Percentiles rank a stretch among this genome's conserved stretches.
These are phyloP conservation scores for Fusarium temperatum DNA, from an alignment of 2,329 filamentous ascomycete species.

Conservation along the genomic window DNA sequence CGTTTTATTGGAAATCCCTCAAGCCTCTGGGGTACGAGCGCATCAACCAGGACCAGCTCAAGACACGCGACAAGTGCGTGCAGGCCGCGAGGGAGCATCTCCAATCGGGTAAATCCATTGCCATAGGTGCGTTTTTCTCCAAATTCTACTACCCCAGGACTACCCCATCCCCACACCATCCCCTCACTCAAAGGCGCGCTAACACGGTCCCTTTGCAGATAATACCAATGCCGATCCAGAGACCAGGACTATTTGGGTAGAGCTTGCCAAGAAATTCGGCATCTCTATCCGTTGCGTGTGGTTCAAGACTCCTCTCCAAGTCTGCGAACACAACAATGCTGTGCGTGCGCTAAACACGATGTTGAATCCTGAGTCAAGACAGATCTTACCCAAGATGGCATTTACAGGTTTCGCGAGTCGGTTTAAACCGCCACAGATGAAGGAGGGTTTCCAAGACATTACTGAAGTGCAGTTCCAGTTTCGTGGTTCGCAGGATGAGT, in stretches of 20 bases:
- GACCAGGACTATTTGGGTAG: constrained; percentile 80
- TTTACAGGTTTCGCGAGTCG: constrained; percentile 79
- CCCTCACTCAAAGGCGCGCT: constrained; percentile 11
- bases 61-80: constrained; percentile 75
- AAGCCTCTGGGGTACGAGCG: constrained; percentile 82
- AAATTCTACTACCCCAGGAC: not conserved
- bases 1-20: constrained; percentile 83
- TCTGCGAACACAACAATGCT: constrained; percentile 87
- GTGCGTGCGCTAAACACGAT: constrained; percentile 76
- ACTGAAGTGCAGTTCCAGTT: constrained; percentile 80
- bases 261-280: constrained; percentile 73
- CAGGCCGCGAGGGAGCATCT: constrained; percentile 76
- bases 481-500: constrained; percentile 73
- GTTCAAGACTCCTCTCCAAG: constrained; percentile 75
- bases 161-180: constrained; percentile 27
- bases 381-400: constrained; percentile 78
- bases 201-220: constrained; percentile 63
- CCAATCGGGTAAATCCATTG: constrained; percentile 72
- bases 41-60: constrained; percentile 90
- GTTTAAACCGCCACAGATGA: constrained; percentile 74
- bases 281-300: constrained; percentile 86
- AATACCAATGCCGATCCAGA: constrained; percentile 93
- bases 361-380: constrained; percentile 85
- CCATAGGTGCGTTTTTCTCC: constrained; percentile 71
- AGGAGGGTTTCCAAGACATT: constrained; percentile 88